Evolutionary conservation across 345 rosid species (phyloP).

Genomic region (Eucalyptus decipiens): DNA sequence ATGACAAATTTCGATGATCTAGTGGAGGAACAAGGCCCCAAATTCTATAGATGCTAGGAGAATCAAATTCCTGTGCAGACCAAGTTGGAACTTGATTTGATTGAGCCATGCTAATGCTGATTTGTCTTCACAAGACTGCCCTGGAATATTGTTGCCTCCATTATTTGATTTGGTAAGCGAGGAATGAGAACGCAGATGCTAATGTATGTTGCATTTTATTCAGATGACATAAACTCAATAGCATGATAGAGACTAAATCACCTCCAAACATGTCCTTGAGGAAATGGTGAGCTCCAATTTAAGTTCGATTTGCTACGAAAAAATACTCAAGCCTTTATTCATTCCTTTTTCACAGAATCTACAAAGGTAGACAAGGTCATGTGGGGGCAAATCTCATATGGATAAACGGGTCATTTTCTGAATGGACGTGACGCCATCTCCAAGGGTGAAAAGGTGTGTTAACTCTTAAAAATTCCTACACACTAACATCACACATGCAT

Average conservation of each 20-base stretch:
- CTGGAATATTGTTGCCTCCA: not conserved
- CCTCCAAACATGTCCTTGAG: not conserved
- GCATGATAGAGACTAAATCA: not conserved
- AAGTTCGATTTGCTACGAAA: not conserved
- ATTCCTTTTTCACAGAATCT: rapidly evolving
- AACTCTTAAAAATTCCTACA: too few species aligned
- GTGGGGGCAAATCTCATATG: not conserved
- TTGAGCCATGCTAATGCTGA: not conserved
- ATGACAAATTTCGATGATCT: not conserved
- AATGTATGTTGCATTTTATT: not conserved
- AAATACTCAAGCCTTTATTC: not conserved
- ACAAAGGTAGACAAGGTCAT: not conserved
- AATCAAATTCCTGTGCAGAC: not conserved
- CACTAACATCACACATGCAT: too few species aligned
- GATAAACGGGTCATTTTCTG: not conserved
- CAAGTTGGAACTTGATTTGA: not conserved
- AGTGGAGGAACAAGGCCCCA: not conserved
- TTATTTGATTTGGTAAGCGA: not conserved
- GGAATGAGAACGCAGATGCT: not conserved
- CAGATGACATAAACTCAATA: not conserved
- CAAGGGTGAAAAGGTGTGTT: too few species aligned
- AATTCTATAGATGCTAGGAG: too few species aligned
- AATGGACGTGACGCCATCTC: not conserved
- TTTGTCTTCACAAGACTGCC: not conserved
- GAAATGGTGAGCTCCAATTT: not conserved